Evolutionary conservation across 2,329 filamentous ascomycete species (phyloP).

Genomic region (Ilyonectria destructans): DNA sequence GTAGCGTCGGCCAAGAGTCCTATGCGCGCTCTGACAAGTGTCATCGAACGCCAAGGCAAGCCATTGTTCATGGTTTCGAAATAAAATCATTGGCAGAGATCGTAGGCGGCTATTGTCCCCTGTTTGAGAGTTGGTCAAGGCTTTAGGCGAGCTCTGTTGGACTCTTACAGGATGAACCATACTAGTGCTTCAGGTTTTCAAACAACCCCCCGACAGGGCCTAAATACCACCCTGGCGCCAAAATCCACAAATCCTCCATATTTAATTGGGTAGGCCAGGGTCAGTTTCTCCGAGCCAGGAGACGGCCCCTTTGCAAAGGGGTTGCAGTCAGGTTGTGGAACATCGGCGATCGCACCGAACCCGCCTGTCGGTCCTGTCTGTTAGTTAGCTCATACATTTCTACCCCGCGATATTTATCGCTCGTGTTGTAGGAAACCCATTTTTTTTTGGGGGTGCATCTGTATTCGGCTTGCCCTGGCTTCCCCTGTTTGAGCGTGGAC

Average conservation of each 20-base stretch:
- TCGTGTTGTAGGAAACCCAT: background rate
- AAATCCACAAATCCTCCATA: background rate
- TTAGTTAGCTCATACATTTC: background rate
- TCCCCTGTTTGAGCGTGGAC: constrained; percentile 8
- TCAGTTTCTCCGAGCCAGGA: background rate
- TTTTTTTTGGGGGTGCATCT: background rate
- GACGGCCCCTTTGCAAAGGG: constrained; percentile 3
- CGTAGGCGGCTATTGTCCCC: background rate
- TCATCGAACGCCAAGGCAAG: background rate
- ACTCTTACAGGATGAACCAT: constrained; percentile 17
- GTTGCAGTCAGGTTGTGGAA: constrained; percentile 2
- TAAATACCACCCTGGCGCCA: constrained; percentile 2
- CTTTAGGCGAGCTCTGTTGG: background rate
- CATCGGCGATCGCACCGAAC: constrained; percentile 9
- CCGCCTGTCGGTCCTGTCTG: constrained; percentile 5
- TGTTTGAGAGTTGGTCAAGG: constrained; percentile 20
- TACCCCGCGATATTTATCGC: constrained; percentile 7
- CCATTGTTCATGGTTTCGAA: background rate
- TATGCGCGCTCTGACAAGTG: constrained; percentile 10
- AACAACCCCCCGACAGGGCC: constrained; percentile 14
- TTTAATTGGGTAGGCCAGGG: background rate
- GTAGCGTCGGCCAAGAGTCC: constrained; percentile 11
- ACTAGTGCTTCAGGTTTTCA: constrained; percentile 22
- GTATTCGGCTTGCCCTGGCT: background rate
- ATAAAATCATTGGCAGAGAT: background rate